Percentiles rank a stretch among this genome's conserved stretches.
phyloP scores from a whole-genome alignment of 2,329 filamentous ascomycete genomes.

The Paecilomyces sp. region DNA sequence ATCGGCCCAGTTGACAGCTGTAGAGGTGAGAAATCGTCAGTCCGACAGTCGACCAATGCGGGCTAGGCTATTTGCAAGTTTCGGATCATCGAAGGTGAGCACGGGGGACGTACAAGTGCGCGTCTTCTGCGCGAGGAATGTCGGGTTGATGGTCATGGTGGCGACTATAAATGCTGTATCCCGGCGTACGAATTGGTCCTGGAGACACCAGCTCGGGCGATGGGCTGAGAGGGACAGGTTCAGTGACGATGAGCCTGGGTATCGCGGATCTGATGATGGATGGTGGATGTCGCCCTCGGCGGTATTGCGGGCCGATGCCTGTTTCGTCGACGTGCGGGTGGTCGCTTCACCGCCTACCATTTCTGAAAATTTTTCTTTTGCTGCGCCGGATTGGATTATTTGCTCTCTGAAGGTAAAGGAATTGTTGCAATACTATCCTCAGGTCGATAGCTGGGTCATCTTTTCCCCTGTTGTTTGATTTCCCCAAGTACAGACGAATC shows the following conservation, averaged over 20 bases:
- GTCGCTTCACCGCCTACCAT: slow-evolving; percentile 29
- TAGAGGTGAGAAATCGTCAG: slow-evolving; percentile 10
- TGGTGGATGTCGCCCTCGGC: background rate
- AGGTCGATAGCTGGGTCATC: background rate
- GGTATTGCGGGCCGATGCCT: background rate
- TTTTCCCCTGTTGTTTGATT: background rate
- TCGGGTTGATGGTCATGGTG: slow-evolving; percentile 83
- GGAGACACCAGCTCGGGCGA: background rate
- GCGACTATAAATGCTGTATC: background rate
- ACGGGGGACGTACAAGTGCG: slow-evolving; percentile 59
- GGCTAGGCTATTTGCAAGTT: slow-evolving; percentile 15
- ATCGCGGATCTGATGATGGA: slow-evolving; percentile 1
- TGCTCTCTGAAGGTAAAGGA: background rate
- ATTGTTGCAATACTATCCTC: background rate
- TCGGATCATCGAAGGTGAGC: slow-evolving; percentile 11
- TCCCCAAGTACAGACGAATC: background rate
- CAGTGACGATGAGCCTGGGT: background rate
- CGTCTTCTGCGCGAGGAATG: slow-evolving; percentile 78
- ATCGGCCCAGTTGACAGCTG: slow-evolving; percentile 84
- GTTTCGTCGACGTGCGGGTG: background rate
- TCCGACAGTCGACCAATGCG: slow-evolving; percentile 18
- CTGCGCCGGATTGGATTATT: background rate
- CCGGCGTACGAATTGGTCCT: background rate
- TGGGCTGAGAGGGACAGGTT: background rate
- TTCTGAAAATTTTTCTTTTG: slow-evolving; percentile 28